Evolutionary conservation across 495 filamentous ascomycete species (phyloP).

Genomic region (Xylaria flabelliformis): DNA sequence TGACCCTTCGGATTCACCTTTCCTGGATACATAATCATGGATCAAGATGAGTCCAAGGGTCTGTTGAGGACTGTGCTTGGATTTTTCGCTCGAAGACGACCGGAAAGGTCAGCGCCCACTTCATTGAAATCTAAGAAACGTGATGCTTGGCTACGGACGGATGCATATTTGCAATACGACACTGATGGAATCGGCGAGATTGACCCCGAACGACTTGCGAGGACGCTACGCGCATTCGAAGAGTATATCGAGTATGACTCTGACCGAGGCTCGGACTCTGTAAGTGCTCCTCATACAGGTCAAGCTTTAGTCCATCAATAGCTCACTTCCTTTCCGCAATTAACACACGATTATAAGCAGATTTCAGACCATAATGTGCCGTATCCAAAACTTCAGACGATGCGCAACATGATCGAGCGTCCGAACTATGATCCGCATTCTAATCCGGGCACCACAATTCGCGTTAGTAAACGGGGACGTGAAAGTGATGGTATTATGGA

Average conservation of each 20-base stretch:
- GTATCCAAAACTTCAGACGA: neutral
- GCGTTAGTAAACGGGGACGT: conserved; percentile 1
- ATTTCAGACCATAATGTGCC: neutral
- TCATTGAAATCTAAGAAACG: conserved; percentile 38
- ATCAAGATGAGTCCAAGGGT: conserved; percentile 33
- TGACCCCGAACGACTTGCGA: conserved; percentile 34
- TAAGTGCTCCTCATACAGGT: neutral
- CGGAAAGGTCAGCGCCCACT: conserved; percentile 37
- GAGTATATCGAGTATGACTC: conserved; percentile 31
- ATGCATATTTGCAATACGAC: conserved; percentile 43
- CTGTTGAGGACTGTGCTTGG: conserved; percentile 40
- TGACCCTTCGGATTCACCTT: neutral
- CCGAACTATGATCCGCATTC: conserved; percentile 27
- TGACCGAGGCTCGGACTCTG: neutral
- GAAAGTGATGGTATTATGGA: neutral
- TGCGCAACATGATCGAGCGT: conserved; percentile 34
- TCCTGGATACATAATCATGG: neutral
- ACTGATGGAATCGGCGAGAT: conserved; percentile 35
- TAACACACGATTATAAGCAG: conserved; percentile 2
- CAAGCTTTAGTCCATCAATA: neutral
- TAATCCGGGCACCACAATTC: conserved; percentile 17
- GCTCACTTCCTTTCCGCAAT: neutral
- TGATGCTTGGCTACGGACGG: conserved; percentile 45
- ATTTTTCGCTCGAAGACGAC: conserved; percentile 43
- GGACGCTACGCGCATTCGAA: conserved; percentile 39